Percentiles rank a stretch among this genome's conserved stretches.
Conservation (phyloP, 768 basidiomycete genomes). For the Crassisporium funariophilum region DNA sequence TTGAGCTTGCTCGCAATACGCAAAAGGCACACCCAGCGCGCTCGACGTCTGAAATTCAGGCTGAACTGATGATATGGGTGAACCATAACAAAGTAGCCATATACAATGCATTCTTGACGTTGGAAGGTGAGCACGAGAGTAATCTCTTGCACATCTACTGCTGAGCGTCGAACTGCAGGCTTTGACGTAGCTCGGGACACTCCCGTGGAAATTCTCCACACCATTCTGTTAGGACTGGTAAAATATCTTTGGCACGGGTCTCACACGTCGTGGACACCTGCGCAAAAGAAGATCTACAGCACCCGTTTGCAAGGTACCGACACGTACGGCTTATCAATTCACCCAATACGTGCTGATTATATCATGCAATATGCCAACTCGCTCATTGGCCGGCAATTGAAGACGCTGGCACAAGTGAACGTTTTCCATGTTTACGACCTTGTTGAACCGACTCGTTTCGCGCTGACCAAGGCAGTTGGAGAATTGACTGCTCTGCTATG, state of each 20-base stretch:
- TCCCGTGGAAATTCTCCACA: neutral
- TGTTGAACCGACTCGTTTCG: slow-evolving; percentile 16
- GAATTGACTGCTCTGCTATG: slow-evolving; percentile 38
- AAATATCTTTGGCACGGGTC: neutral
- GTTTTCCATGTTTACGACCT: neutral
- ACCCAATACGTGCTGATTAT: neutral
- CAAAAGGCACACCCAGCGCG: neutral
- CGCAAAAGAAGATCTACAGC: neutral
- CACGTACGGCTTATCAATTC: neutral
- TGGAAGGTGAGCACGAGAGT: slow-evolving; percentile 4
- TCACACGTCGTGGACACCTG: neutral
- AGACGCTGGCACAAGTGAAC: neutral
- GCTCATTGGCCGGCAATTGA: neutral
- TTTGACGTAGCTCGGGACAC: neutral
- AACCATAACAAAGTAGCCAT: slow-evolving; percentile 2
- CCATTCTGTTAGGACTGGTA: neutral
- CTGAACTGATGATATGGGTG: slow-evolving; percentile 11
- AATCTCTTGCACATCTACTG: neutral
- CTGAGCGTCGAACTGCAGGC: neutral
- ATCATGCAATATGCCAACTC: neutral
- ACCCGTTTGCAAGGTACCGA: neutral
- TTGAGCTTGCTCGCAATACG: slow-evolving; percentile 20
- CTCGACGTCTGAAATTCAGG: slow-evolving; percentile 1
- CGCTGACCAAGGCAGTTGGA: slow-evolving; percentile 29
- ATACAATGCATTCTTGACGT: slow-evolving; percentile 9